Conservation (phyloP, 805 yeast genomes). For the Suhomyces sp. region DNA sequence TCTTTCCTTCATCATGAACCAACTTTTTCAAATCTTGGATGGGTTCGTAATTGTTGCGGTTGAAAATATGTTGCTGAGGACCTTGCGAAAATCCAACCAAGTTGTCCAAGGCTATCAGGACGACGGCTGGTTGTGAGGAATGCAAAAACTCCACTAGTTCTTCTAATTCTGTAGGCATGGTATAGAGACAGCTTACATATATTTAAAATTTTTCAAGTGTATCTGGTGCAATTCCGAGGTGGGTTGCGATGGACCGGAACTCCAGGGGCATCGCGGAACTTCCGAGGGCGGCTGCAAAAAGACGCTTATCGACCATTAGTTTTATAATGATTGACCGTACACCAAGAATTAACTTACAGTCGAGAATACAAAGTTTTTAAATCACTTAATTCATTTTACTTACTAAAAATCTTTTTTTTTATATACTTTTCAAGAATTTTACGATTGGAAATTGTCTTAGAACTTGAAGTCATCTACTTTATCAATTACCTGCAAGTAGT, state of each 20-base stretch:
- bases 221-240: not conserved
- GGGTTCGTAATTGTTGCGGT: conserved; percentile 65
- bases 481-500: conserved; percentile 32
- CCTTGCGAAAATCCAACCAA: conserved; percentile 80
- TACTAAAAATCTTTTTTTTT: too few species aligned
- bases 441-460: not conserved
- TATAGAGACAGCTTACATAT: not conserved
- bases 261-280: not conserved
- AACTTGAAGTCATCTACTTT: conserved; percentile 9
- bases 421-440: too few species aligned
- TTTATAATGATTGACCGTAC: too few species aligned
- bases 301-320: not conserved
- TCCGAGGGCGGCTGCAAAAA: conserved; percentile 1
- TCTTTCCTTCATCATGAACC: conserved; percentile 50
- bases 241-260: not conserved
- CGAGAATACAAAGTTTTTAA: too few species aligned
- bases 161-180: conserved; percentile 44
- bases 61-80: conserved; percentile 61
- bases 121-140: conserved; percentile 73
- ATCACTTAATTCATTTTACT: too few species aligned
- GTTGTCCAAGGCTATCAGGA: conserved; percentile 81
- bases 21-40: conserved; percentile 67
- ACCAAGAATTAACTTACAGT: too few species aligned
- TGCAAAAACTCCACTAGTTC: conserved; percentile 76
- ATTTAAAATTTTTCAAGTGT: not conserved